Evolutionary conservation across 441 rosid genomes (phyloP).

Genomic region (Pelargonium fulgidum): DNA sequence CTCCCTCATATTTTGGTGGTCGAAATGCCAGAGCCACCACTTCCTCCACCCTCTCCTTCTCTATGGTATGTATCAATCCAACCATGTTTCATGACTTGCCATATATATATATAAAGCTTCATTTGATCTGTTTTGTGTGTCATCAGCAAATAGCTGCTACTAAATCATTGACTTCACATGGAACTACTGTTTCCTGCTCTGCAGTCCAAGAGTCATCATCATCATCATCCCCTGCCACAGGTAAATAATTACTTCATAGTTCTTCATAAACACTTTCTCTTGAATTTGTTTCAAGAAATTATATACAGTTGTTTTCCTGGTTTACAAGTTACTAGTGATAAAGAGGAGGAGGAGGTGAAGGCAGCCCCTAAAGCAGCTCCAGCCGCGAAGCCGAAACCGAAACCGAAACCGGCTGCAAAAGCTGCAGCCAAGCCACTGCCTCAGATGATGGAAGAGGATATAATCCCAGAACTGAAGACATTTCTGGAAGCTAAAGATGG

Average conservation of each 20-base stretch:
- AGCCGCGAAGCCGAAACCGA: conserved; percentile 29
- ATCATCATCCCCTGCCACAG: conserved; percentile 35
- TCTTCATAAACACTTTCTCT: too few relatives aligned
- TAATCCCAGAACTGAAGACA: conserved; percentile 61
- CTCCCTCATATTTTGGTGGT: conserved; percentile 20
- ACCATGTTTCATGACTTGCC: not conserved
- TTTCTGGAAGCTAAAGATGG: conserved; percentile 64
- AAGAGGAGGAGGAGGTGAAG: conserved; percentile 32
- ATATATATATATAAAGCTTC: not conserved
- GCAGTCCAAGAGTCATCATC: conserved; percentile 68
- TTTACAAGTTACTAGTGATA: conserved; percentile 40
- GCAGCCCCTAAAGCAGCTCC: conserved; percentile 31
- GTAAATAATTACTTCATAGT: conserved; percentile 21
- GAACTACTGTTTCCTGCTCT: conserved; percentile 39
- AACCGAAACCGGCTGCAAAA: conserved; percentile 51
- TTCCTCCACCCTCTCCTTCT: conserved; percentile 24
- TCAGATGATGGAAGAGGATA: conserved; percentile 81
- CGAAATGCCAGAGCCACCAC: conserved; percentile 31
- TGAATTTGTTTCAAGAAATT: not conserved
- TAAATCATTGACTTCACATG: conserved; percentile 29
- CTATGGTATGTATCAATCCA: conserved; percentile 35
- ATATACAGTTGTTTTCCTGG: conserved; percentile 9
- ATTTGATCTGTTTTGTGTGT: not conserved
- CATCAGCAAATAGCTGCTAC: conserved; percentile 37
- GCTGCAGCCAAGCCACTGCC: conserved; percentile 56